phyloP scores from a whole-genome alignment of 169 alveolate species.

The Babesia ovis region DNA sequence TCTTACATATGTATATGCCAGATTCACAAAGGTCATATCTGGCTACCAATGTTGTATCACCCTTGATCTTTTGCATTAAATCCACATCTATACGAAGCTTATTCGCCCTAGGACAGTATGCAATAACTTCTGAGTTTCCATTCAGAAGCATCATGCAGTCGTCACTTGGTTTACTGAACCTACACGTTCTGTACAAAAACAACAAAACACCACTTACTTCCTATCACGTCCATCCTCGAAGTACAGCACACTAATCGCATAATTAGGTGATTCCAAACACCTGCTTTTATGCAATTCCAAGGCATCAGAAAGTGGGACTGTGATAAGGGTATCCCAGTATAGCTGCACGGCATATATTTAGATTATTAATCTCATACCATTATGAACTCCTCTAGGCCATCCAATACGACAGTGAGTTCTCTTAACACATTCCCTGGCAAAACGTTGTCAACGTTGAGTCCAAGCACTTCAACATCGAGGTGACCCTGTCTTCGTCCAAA shows the following conservation, averaged over 20 bases:
- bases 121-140: constrained; percentile 9
- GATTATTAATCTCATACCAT: constrained; percentile 9
- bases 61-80: background rate
- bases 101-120: constrained; percentile 8
- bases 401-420: constrained; percentile 16
- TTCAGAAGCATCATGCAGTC: constrained; percentile 17
- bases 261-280: constrained; percentile 2
- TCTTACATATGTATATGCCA: constrained; percentile 42
- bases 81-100: constrained; percentile 7
- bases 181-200: background rate
- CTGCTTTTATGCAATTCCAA: constrained; percentile 31
- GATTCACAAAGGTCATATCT: constrained; percentile 48
- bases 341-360: constrained; percentile 10
- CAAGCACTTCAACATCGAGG: constrained; percentile 29
- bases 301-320: constrained; percentile 48
- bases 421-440: constrained; percentile 40
- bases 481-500: constrained; percentile 43
- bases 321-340: constrained; percentile 46
- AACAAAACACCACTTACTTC: background rate
- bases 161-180: constrained; percentile 24
- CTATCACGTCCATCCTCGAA: constrained; percentile 19
- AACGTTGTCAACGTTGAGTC: constrained; percentile 37
- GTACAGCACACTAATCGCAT: constrained; percentile 38
- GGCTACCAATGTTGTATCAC: background rate
- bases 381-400: constrained; percentile 19